Base-by-base conservation (phyloP, 2,329 filamentous ascomycete species). In the Fusarium dlaminii region DNA sequence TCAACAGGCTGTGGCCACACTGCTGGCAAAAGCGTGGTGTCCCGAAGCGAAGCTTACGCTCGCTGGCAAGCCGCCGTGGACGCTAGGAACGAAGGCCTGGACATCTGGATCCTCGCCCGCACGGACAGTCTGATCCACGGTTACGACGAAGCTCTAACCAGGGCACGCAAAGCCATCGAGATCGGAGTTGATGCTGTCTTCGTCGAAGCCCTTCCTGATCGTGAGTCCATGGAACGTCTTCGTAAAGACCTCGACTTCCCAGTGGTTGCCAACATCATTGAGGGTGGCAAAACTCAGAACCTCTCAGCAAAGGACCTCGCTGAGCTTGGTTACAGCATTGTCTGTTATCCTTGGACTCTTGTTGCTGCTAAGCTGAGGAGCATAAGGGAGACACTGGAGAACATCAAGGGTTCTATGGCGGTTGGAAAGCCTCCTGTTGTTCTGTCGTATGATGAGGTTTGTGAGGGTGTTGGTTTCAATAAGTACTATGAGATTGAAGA, bases 161-260 rank as follows among this genome's bases (percentile, higher is more conserved):
- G 85, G 5, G 85, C 82, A 0, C 77, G 81, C 24, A 80, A 85
- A 66, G 84, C 84, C 67, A 82, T 80, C n/a, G 75, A 80, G 8
- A 83, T 86, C 22, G 84, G 85, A 0, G 84, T 83, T 0, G 84
- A 86, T 59, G 82, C 82, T 1, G 80, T 86, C n/a, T 86, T 87
- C 11, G 75, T 79, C 11, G 77, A 87, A 70, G 85, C 84, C 0
- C 77, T 86, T 3, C 84, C 85, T 1, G 83, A 86, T 64, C 80
- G 82, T 1, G 82, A 82, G 3, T 65, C 82, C 1, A 87, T 87
- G 85, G 75, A 76, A 27, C 81, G 75, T 52, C 82, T 81, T 14
- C 79, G 81, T 1, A 69, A 81, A 30, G 81, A 84, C 10, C 58
- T 86, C 15, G 76, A 81, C 24, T 80, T 84, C 34, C 82, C 84